Evolutionary conservation across 2,329 filamentous ascomycete genomes (phyloP).

Genomic region (Hortaea werneckii): DNA sequence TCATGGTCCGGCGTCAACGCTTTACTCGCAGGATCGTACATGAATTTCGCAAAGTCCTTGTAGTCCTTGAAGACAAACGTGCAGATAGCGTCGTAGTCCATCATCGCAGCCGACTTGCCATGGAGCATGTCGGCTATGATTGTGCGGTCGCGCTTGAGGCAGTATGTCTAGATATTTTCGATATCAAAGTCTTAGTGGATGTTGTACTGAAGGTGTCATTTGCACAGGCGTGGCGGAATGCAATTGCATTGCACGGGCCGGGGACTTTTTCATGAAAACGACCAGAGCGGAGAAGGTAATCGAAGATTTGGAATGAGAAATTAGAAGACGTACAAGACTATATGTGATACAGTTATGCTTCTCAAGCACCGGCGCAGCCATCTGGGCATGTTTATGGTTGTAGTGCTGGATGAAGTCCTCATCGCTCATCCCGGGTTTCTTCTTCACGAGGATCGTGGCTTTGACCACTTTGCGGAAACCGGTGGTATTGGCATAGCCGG

Average conservation of each 20-base stretch:
- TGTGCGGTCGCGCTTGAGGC: conserved; percentile 33
- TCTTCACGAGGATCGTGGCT: conserved; percentile 37
- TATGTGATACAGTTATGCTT: conserved; percentile 37
- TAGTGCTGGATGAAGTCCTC: conserved; percentile 36
- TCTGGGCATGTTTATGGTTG: conserved; percentile 35
- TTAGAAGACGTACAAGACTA: conserved; percentile 28
- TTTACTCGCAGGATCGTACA: conserved; percentile 36
- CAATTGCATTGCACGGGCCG: too few relatives aligned
- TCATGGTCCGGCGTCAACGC: conserved; percentile 27
- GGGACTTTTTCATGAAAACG: too few relatives aligned
- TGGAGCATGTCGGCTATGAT: conserved; percentile 38
- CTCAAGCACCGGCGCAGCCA: conserved; percentile 34
- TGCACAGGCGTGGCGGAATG: too few relatives aligned
- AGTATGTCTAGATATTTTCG: conserved; percentile 30
- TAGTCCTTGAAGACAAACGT: conserved; percentile 40
- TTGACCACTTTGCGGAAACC: conserved; percentile 40
- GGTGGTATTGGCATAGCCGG: conserved; percentile 34
- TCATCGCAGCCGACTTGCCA: conserved; percentile 30
- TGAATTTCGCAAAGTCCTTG: conserved; percentile 34
- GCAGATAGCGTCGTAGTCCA: conserved; percentile 39
- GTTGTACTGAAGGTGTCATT: too few relatives aligned
- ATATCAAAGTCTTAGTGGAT: not conserved
- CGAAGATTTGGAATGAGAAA: not conserved
- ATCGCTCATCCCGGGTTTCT: conserved; percentile 37
- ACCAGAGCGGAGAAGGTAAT: too few relatives aligned